Percentiles rank a stretch among this genome's conserved stretches.
Evolutionary conservation across 2,329 filamentous ascomycete species (phyloP).

Genomic region (Epichloe sibirici): DNA sequence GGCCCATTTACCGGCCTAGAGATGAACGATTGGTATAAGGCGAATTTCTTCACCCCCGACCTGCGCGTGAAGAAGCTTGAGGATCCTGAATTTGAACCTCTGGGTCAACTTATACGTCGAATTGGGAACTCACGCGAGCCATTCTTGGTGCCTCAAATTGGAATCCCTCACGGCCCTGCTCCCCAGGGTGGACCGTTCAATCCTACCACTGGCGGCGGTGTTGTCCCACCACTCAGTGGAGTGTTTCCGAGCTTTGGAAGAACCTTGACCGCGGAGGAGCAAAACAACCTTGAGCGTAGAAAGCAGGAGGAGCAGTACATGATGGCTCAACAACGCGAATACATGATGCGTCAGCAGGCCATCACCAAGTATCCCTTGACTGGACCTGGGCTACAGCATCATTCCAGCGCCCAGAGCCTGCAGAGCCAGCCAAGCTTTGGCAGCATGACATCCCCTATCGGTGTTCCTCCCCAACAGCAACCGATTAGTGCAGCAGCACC

Average conservation of each 20-base stretch:
- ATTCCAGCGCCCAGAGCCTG: constrained; percentile 87
- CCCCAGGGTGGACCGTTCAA: constrained; percentile 36
- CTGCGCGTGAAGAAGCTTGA: constrained; percentile 91
- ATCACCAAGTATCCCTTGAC: constrained; percentile 60
- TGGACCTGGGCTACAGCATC: constrained; percentile 58
- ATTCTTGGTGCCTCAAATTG: constrained; percentile 94
- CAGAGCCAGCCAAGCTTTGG: constrained; percentile 96
- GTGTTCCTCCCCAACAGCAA: constrained; percentile 36
- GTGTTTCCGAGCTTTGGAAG: constrained; percentile 95
- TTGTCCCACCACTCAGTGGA: constrained; percentile 79
- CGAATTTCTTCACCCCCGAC: constrained; percentile 92
- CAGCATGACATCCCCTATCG: constrained; percentile 79
- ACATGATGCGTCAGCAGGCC: constrained; percentile 73
- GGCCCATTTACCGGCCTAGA: constrained; percentile 93
- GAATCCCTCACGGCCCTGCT: constrained; percentile 77
- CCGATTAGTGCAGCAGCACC: constrained; percentile 21
- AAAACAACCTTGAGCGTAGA: constrained; percentile 88
- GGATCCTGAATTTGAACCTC: constrained; percentile 84
- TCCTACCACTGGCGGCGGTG: constrained; percentile 40
- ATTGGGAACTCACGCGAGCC: constrained; percentile 97
- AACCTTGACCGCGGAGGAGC: constrained; percentile 91
- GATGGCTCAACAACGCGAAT: constrained; percentile 92
- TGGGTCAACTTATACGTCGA: constrained; percentile 85
- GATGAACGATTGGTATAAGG: constrained; percentile 99
- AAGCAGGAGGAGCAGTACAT: constrained; percentile 98